phyloP scores from a whole-genome alignment of 2,329 filamentous ascomycete genomes.

The Penicillium sp. region DNA sequence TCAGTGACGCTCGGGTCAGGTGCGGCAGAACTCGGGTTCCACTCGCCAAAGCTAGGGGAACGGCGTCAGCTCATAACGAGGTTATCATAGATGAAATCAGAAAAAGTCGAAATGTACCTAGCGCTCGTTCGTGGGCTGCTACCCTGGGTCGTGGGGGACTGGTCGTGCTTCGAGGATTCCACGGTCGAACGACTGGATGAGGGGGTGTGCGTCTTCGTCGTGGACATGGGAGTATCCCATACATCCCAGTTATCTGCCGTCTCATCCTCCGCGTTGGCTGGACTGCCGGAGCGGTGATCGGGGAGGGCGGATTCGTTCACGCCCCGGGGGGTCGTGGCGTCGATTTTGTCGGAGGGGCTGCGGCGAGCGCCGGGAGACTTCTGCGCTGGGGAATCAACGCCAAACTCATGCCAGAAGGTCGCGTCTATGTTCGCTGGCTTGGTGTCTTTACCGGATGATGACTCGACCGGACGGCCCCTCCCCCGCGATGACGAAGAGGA shows the following conservation, averaged over 20 bases:
- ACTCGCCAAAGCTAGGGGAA: slow-evolving; percentile 35
- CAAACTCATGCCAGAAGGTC: slow-evolving; percentile 50
- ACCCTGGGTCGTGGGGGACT: slow-evolving; percentile 41
- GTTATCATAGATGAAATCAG: slow-evolving; percentile 24
- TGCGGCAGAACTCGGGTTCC: slow-evolving; percentile 26
- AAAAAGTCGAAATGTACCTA: slow-evolving; percentile 41
- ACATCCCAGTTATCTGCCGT: slow-evolving; percentile 50
- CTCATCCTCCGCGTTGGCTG: slow-evolving; percentile 31
- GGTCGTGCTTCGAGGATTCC: slow-evolving; percentile 42
- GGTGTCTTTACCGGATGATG: slow-evolving; percentile 39
- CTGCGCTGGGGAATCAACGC: slow-evolving; percentile 45
- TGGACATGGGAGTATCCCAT: slow-evolving; percentile 48
- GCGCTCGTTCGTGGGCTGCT: slow-evolving; percentile 52
- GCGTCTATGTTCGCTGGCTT: slow-evolving; percentile 40
- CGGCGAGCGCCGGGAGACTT: slow-evolving; percentile 31
- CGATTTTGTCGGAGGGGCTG: slow-evolving; percentile 21
- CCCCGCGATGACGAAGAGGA: slow-evolving; percentile 29
- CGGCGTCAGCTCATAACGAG: slow-evolving; percentile 27
- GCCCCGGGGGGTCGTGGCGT: slow-evolving; percentile 29
- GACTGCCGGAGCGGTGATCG: slow-evolving; percentile 27
- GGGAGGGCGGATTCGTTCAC: slow-evolving; percentile 35
- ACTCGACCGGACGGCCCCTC: slow-evolving; percentile 26
- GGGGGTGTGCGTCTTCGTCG: slow-evolving; percentile 37
- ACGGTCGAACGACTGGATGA: slow-evolving; percentile 48
- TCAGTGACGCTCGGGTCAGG: slow-evolving; percentile 34